Percentiles rank a stretch among this genome's conserved stretches.
These are phyloP conservation scores for Ophiostoma australiae DNA, from an alignment of 2,329 filamentous ascomycete species.

Conservation along the genomic window DNA sequence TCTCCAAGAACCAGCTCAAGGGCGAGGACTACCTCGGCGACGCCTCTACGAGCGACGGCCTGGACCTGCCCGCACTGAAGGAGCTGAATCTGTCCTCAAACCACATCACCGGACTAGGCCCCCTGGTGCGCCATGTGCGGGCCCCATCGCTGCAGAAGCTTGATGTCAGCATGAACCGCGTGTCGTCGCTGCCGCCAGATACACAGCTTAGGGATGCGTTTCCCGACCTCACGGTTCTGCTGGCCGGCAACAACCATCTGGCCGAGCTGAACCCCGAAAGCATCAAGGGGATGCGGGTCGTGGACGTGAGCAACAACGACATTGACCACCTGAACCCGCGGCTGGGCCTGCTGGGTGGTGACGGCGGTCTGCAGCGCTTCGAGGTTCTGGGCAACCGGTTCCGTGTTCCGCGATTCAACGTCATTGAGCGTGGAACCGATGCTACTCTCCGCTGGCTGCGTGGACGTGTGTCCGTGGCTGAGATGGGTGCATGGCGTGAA, in stretches of 20 bases:
- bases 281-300: slow-evolving; percentile 66
- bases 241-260: slow-evolving; percentile 76
- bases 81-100: slow-evolving; percentile 74
- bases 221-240: slow-evolving; percentile 63
- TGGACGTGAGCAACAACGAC: slow-evolving; percentile 81
- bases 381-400: slow-evolving; percentile 84
- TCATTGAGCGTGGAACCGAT: slow-evolving; percentile 83
- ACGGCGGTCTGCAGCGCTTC: slow-evolving; percentile 56
- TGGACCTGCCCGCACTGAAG: slow-evolving; percentile 68
- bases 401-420: slow-evolving; percentile 75
- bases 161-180: slow-evolving; percentile 77
- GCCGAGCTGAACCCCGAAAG: slow-evolving; percentile 66
- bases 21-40: slow-evolving; percentile 57
- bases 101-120: slow-evolving; percentile 63
- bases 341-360: slow-evolving; percentile 69
- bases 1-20: slow-evolving; percentile 69
- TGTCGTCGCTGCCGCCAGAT: slow-evolving; percentile 60
- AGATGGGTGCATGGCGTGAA: slow-evolving; percentile 53
- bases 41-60: slow-evolving; percentile 43
- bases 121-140: slow-evolving; percentile 61
- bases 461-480: slow-evolving; percentile 63
- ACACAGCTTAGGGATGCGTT: slow-evolving; percentile 57
- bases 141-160: slow-evolving; percentile 72
- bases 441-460: slow-evolving; percentile 76
- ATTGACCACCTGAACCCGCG: slow-evolving; percentile 76